phyloP scores from a whole-genome alignment of 129 eudicot genomes.

The Flaveria linearis region DNA sequence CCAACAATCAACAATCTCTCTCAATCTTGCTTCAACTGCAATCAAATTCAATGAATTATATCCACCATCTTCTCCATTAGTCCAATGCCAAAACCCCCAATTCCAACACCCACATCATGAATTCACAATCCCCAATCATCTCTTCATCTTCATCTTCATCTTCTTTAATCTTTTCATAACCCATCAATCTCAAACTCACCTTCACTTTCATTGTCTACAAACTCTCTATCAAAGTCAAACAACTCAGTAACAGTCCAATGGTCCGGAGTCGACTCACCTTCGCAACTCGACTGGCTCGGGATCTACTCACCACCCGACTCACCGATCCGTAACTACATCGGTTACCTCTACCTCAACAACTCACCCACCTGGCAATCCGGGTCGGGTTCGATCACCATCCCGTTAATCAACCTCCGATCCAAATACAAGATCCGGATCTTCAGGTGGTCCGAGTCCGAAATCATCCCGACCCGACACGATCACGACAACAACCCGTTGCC shows the following conservation, averaged over 20 bases:
- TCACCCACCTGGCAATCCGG: constrained; percentile 78
- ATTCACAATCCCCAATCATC: constrained; percentile 19
- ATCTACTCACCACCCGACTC: constrained; percentile 84
- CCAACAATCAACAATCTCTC: constrained; percentile 2
- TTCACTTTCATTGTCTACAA: constrained; percentile 47
- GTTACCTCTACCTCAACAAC: constrained; percentile 72
- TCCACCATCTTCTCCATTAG: constrained; percentile 30
- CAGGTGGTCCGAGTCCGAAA: constrained; percentile 68
- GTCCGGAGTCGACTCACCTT: constrained; percentile 70
- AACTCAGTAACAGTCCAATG: constrained; percentile 58
- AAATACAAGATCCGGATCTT: constrained; percentile 80
- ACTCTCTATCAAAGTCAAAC: constrained; percentile 54
- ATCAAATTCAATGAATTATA: constrained; percentile 9
- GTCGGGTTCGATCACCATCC: constrained; percentile 68
- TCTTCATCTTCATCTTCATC: constrained; percentile 19
- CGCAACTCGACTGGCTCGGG: constrained; percentile 84
- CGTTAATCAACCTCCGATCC: constrained; percentile 65
- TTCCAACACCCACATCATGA: constrained; percentile 20
- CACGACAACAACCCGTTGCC: constrained; percentile 86
- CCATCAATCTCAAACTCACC: constrained; percentile 35
- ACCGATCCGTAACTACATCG: constrained; percentile 61
- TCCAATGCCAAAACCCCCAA: constrained; percentile 14
- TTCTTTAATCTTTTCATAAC: constrained; percentile 22
- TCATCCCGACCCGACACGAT: constrained; percentile 60
- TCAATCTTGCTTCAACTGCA: constrained; percentile 20